Evolutionary conservation across 78 protist species (phyloP).

Genomic region (Cavenderia fasciculata): DNA sequence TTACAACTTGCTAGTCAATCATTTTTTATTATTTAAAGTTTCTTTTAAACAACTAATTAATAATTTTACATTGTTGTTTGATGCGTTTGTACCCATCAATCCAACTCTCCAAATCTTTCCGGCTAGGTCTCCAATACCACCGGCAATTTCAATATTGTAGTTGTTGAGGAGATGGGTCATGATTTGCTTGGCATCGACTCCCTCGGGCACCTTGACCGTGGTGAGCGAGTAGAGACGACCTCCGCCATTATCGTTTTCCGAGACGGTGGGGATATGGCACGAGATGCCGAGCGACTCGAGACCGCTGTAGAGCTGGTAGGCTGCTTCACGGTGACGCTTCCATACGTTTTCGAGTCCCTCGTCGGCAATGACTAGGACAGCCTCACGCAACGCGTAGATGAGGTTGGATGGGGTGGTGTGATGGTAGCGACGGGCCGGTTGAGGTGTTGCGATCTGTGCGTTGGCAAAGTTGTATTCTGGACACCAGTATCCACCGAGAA

Average conservation of each 20-base stretch:
- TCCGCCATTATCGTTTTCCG: slow-evolving; percentile 1
- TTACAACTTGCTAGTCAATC: too few relatives aligned
- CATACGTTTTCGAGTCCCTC: slow-evolving; percentile 79
- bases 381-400: slow-evolving; percentile 75
- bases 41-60: slow-evolving; percentile 46
- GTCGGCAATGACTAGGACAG: slow-evolving; percentile 37
- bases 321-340: slow-evolving; percentile 70
- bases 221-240: slow-evolving; percentile 78
- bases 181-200: slow-evolving; percentile 71
- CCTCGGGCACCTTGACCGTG: slow-evolving; percentile 71
- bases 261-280: neutral
- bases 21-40: slow-evolving; percentile 40
- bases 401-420: slow-evolving; percentile 82
- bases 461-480: slow-evolving; percentile 46
- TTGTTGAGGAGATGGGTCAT: slow-evolving; percentile 55
- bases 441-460: neutral
- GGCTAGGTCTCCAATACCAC: slow-evolving; percentile 82
- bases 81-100: slow-evolving; percentile 83
- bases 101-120: slow-evolving; percentile 82
- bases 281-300: slow-evolving; percentile 49
- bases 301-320: slow-evolving; percentile 36
- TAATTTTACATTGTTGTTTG: slow-evolving; percentile 23
- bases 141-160: slow-evolving; percentile 81
- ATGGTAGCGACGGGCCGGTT: slow-evolving; percentile 69
- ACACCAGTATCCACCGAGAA: slow-evolving; percentile 71